Conservation (phyloP, 1,284 basidiomycete genomes). For the Papiliotrema terrestris region DNA sequence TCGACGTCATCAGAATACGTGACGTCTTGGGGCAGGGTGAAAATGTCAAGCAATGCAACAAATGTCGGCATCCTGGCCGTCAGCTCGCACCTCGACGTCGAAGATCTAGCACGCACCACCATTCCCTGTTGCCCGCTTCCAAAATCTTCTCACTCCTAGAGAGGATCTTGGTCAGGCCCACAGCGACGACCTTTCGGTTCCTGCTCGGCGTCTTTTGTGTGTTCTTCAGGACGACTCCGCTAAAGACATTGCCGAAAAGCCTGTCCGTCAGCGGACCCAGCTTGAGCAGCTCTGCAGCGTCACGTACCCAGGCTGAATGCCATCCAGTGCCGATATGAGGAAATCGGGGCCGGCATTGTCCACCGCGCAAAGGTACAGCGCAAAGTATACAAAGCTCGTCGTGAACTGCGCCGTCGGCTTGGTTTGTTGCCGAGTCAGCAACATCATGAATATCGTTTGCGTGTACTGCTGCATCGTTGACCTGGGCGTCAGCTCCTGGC, state of each 20-base stretch:
- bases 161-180: constrained; percentile 79
- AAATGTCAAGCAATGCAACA: constrained; percentile 70
- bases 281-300: neutral
- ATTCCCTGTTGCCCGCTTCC: constrained; percentile 58
- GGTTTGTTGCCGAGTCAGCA: constrained; percentile 79
- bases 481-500: constrained; percentile 48
- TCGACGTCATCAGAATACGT: constrained; percentile 55
- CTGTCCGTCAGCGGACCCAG: constrained; percentile 49
- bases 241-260: constrained; percentile 78
- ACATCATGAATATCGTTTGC: constrained; percentile 71
- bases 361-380: constrained; percentile 71
- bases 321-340: constrained; percentile 71
- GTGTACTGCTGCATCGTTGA: constrained; percentile 67
- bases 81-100: neutral
- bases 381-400: constrained; percentile 76
- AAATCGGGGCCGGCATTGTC: constrained; percentile 75
- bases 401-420: constrained; percentile 88
- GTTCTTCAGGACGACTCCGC: constrained; percentile 76
- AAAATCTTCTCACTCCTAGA: constrained; percentile 69
- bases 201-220: constrained; percentile 72
- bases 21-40: constrained; percentile 69
- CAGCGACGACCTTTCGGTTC: constrained; percentile 76
- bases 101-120: constrained; percentile 59
- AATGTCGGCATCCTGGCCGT: constrained; percentile 62
- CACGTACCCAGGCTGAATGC: constrained; percentile 77